Conservation (phyloP, 2,329 filamentous ascomycete species). For the Neonectria magnoliae region DNA sequence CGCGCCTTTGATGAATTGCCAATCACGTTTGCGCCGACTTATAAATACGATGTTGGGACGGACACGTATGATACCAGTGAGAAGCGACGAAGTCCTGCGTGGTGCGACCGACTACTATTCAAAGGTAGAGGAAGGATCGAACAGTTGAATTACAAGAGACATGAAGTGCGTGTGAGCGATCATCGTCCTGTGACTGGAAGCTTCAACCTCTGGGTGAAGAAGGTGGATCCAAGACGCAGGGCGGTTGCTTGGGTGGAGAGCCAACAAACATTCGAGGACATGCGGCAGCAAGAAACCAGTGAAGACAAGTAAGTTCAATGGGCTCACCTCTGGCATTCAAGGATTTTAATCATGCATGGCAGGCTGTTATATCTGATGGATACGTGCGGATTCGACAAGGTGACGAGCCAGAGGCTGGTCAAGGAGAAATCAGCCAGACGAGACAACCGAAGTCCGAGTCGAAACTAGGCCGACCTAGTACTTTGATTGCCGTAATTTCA, state of each 20-base stretch:
- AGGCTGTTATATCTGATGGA: constrained; percentile 63
- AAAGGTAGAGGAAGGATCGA: constrained; percentile 83
- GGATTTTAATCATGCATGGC: constrained; percentile 34
- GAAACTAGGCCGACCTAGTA: constrained; percentile 7
- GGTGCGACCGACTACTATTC: constrained; percentile 95
- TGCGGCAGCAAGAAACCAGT: constrained; percentile 73
- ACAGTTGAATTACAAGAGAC: constrained; percentile 86
- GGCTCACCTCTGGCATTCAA: no score
- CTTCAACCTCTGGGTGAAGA: constrained; percentile 88
- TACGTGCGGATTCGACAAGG: constrained; percentile 63
- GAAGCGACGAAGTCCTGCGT: constrained; percentile 92
- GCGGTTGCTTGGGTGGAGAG: constrained; percentile 76
- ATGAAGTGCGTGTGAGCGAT: constrained; percentile 91
- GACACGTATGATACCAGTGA: constrained; percentile 95
- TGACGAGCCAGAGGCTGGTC: constrained; percentile 60
- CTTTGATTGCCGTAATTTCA: constrained; percentile 22
- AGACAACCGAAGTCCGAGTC: constrained; percentile 41
- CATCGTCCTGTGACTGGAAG: constrained; percentile 90
- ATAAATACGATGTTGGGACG: constrained; percentile 97
- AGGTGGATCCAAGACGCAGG: constrained; percentile 74
- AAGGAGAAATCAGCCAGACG: constrained; percentile 50
- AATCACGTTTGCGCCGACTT: constrained; percentile 93
- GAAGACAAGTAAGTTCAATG: constrained; percentile 77
- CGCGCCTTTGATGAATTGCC: constrained; percentile 90
- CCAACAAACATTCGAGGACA: constrained; percentile 77